Evolutionary conservation across 225 moss, liverwort and hornwort species (phyloP).

Genomic region (Neckera pumila): DNA sequence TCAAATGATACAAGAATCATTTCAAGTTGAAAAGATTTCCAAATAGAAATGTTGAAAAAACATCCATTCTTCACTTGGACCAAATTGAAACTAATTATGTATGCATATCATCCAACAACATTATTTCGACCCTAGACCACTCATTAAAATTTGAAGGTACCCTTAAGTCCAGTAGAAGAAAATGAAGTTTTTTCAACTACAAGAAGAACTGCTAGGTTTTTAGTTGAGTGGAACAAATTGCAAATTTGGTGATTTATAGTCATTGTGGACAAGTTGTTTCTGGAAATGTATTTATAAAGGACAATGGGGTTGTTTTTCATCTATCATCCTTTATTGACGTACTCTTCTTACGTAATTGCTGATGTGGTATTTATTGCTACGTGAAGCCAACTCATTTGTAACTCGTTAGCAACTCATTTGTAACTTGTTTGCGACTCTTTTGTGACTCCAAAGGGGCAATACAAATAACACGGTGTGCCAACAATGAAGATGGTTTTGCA

Average conservation of each 20-base stretch:
- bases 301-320: not conserved
- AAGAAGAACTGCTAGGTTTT: too few species aligned
- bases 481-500: not conserved
- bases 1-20: not conserved
- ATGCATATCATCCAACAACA: not conserved
- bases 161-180: not conserved
- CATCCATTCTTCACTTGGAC: rapidly evolving
- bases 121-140: not conserved
- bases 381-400: rapidly evolving
- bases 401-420: not conserved
- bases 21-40: not conserved
- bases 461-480: rapidly evolving
- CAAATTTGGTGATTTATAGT: rapidly evolving
- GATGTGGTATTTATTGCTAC: rapidly evolving
- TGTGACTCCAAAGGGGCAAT: rapidly evolving
- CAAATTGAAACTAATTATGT: not conserved
- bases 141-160: not conserved
- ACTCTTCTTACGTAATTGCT: not conserved
- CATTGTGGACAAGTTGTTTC: rapidly evolving
- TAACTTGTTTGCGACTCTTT: not conserved
- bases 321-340: rapidly evolving
- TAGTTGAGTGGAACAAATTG: not conserved
- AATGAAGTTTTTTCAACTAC: not conserved
- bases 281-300: rapidly evolving
- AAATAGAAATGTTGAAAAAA: not conserved